A percentile compares a stretch with the other conserved stretches of the same genome.
Conservation (phyloP, 2,329 filamentous ascomycete genomes). For the Ceratocystis huliohia region DNA sequence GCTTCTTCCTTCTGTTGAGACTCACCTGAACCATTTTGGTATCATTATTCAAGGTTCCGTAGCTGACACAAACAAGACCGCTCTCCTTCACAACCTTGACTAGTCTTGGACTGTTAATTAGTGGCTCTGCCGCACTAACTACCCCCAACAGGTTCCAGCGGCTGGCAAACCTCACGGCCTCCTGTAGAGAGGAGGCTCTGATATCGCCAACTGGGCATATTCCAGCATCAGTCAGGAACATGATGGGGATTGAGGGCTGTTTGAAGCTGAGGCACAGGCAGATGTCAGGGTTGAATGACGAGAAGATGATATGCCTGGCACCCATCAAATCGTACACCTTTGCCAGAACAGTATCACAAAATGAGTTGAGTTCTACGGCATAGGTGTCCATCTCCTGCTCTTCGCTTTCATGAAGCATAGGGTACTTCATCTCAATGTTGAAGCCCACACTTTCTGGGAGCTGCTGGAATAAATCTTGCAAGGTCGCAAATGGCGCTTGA, state of each 20-base stretch:
- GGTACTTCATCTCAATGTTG: constrained; percentile 99
- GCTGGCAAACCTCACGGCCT: constrained; percentile 86
- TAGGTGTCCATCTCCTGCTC: constrained; percentile 96
- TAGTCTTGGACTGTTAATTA: constrained; percentile 77
- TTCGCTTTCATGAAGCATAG: constrained; percentile 91
- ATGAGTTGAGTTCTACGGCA: constrained; percentile 88
- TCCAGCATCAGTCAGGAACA: constrained; percentile 88
- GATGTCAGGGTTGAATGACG: constrained; percentile 93
- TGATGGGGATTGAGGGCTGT: constrained; percentile 87
- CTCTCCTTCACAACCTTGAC: constrained; percentile 90
- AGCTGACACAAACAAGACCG: constrained; percentile 86
- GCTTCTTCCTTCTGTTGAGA: constrained; percentile 16
- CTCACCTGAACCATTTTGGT: constrained; percentile 71
- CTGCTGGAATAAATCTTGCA: constrained; percentile 84
- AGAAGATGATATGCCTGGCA: constrained; percentile 88
- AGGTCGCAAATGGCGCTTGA: constrained; percentile 85
- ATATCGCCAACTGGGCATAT: constrained; percentile 74
- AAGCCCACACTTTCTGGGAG: constrained; percentile 76
- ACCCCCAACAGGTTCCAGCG: constrained; percentile 92
- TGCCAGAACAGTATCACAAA: constrained; percentile 81
- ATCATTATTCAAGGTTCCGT: constrained; percentile 84
- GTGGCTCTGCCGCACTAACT: constrained; percentile 74
- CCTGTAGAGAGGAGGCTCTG: constrained; percentile 78
- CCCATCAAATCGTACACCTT: constrained; percentile 80
- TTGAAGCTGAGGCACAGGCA: constrained; percentile 92